Base-by-base conservation (phyloP, 169 alveolate species). In the Eimeria acervulina region DNA sequence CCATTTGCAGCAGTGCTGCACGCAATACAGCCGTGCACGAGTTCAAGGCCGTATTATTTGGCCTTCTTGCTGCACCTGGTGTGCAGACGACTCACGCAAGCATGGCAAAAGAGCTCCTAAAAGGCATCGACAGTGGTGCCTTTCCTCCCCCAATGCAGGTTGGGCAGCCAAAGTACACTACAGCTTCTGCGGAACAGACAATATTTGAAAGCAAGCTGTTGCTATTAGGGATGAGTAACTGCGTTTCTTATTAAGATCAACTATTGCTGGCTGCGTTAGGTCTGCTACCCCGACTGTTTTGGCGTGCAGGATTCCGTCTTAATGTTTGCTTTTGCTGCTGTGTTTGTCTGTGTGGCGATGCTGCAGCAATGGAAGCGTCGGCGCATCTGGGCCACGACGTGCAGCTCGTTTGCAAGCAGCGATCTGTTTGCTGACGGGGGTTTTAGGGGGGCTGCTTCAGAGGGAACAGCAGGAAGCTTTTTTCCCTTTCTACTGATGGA, bases 311-410 rank as follows among this genome's bases (percentile, higher is more conserved):
- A 10, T 28, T 0, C 47, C 13, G 10, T 33, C 80, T 42, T 38
- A 12, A 78, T 12, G 4, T 78, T 23, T 13, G 59, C 61, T 26
- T 1, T 42, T 8, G 61, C 88, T 78, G 88, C 88, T 42, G 87
- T 36, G 1, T 78, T 17, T 51, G 31, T 31, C 28, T 52, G 10
- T 12, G 19, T 42, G n/a, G 28, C 63, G 52, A 17, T 72, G 68
- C 33, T 83, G 72, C 95, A 95, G 97, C 91, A 76, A 33, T 95
- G 97, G 97, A 95, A 89, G 94, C 84, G 92, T 38, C 68, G 72
- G 42, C 94, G 97, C 31, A 42, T 95, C 76, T 63, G 88, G 63
- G 97, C 97, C 7, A 88, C 97, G 19, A 95, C 97, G 1, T 90
- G 95, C 68, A 89, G 95, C 84, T 31, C 95, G 17, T 74, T 78